phyloP scores from a whole-genome alignment of 2,329 filamentous ascomycete species.

The Chaetomium sp. region DNA sequence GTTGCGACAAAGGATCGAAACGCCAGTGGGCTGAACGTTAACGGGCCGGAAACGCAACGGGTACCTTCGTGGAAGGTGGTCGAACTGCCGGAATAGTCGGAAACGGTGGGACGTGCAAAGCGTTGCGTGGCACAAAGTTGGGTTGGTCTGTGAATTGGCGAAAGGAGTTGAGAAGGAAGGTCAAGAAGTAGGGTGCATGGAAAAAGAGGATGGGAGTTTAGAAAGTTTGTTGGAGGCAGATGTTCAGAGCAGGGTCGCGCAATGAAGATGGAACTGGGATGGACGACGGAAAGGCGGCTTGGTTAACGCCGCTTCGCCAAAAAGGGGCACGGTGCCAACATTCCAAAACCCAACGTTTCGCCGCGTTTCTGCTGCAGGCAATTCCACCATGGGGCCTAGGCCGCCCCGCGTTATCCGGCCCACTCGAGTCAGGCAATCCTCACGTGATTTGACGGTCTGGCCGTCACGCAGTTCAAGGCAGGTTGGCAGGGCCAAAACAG shows the following conservation, averaged over 20 bases:
- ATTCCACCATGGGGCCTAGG: constrained; percentile 5
- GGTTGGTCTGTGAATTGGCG: neutral
- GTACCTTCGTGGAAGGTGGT: neutral
- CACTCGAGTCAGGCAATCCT: constrained; percentile 15
- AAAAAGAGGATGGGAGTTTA: neutral
- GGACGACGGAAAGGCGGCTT: neutral
- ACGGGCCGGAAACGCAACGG: neutral
- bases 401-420: neutral
- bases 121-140: constrained; percentile 2
- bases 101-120: neutral
- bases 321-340: constrained; percentile 20
- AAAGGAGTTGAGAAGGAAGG: neutral
- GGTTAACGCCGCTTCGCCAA: neutral
- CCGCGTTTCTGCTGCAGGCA: constrained; percentile 7
- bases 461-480: too few species aligned
- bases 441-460: constrained; percentile 10
- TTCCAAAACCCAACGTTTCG: constrained; percentile 22
- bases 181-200: neutral
- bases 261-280: too few species aligned
- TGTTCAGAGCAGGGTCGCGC: too few species aligned
- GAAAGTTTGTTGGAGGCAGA: neutral
- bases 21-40: neutral
- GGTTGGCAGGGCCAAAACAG: too few species aligned
- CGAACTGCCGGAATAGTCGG: constrained; percentile 8
- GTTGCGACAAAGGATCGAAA: neutral